A percentile compares a stretch with the other conserved stretches of the same genome.
These are phyloP conservation scores for Kodamaea kakaduensis DNA, from an alignment of 805 yeast genomes.

Conservation along the genomic window DNA sequence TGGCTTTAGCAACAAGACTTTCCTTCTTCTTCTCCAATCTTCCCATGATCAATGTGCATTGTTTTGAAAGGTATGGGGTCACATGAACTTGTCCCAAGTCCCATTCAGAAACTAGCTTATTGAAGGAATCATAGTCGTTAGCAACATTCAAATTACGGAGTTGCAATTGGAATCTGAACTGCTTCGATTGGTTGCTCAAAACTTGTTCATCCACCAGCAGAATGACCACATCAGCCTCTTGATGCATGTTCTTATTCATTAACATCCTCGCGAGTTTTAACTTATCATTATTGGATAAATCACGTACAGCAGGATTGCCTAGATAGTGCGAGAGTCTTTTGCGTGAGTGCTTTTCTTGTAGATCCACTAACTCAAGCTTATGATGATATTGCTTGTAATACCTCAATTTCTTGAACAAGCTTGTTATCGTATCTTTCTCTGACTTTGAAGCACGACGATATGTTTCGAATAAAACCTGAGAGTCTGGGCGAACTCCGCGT, in stretches of 20 bases:
- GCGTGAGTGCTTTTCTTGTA: conserved; percentile 18
- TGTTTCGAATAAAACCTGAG: conserved; percentile 27
- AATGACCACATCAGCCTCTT: conserved; percentile 22
- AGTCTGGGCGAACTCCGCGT: conserved; percentile 37
- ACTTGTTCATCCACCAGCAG: conserved; percentile 20
- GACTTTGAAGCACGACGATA: conserved; percentile 23
- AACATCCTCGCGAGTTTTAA: conserved; percentile 28
- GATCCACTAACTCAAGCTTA: conserved; percentile 14
- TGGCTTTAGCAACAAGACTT: conserved; percentile 7
- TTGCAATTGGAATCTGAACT: conserved; percentile 23
- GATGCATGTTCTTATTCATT: conserved; percentile 24
- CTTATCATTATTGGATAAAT: conserved; percentile 24
- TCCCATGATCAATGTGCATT: conserved; percentile 29
- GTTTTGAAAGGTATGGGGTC: conserved; percentile 32
- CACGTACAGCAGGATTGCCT: conserved; percentile 8
- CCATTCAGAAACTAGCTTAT: conserved; percentile 22
- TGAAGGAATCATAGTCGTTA: conserved; percentile 19
- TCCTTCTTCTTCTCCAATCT: conserved; percentile 17
- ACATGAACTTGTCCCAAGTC: conserved; percentile 28
- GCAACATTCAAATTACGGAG: conserved; percentile 21
- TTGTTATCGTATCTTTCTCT: conserved; percentile 22
- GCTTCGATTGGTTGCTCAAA: conserved; percentile 24
- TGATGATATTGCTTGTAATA: conserved; percentile 13
- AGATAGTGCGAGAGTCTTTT: conserved; percentile 15
- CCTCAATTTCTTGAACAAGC: conserved; percentile 18